Evolutionary conservation across 1,284 basidiomycete species (phyloP), one percentile per base, ranked within the genome.

Genomic region (Volvariella surrecta): DNA sequence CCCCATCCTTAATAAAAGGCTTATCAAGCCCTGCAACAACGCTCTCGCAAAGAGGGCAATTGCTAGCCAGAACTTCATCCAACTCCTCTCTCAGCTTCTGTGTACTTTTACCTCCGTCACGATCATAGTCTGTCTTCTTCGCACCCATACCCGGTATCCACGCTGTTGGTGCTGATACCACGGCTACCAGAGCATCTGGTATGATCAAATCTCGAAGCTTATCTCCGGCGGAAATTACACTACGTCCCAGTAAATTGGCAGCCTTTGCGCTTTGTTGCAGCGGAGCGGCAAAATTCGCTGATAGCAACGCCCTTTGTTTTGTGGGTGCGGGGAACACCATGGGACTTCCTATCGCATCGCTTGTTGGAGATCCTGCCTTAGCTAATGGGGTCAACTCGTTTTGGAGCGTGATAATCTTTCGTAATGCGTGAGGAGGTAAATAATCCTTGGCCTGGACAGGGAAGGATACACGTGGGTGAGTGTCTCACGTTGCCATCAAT

Each of bases 31-130:
- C 84, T 4, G 74, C 79, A 30, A 97, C 75, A 7, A 90, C 81
- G 46, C 86, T 84, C 60, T 96, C 92, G 60, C 94, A 97, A 48
- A 96, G 64, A 20, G 92, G 90, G 66, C 94, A 97, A 47, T 73
- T 85, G 50, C 83, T 81, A 8, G 91, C 86, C 34, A 98, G 68
- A 44, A 96, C 62, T 42, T 89, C 87, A 53, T 97, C 94, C 55
- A 97, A 59, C 66, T 95, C 91, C 40, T 70, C 70, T 50, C 87
- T 71, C 56, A 90, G 54, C 58, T 74, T 80, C 60, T 87, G 84
- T 38, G 69, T 64, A 55, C 78, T 82, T 60, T 74, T 71, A 54
- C 71, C 73, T 6, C 24, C 24, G 11, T 28, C 24, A 11, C 24
- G 24, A 47, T 80, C 76, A 48, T 66, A 68, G 50, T 73, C 76